These are phyloP conservation scores for Picea engelmannii DNA, from an alignment of 83 land plant genomes.

Conservation along the genomic window DNA sequence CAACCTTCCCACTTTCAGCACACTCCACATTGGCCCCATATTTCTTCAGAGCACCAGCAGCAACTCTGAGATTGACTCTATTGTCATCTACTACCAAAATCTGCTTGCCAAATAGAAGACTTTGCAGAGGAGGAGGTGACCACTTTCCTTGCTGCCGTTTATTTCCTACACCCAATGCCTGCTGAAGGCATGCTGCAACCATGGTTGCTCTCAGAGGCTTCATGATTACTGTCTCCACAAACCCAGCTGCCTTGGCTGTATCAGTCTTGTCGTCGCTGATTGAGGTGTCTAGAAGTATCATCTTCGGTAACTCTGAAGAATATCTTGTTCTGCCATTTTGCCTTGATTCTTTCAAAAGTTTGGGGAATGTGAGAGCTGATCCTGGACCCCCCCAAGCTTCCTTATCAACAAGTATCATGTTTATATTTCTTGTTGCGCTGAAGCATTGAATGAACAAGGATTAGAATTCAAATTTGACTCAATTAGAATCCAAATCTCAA, in stretches of 20 bases:
- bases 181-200: conserved; percentile 61
- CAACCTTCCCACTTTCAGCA: conserved; percentile 75
- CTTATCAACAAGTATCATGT: conserved; percentile 82
- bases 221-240: conserved; percentile 54
- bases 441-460: conserved; percentile 3
- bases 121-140: conserved; percentile 36
- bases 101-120: conserved; percentile 60
- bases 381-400: conserved; percentile 75
- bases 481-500: neutral
- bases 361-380: conserved; percentile 27
- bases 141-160: conserved; percentile 37
- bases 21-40: conserved; percentile 87
- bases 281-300: conserved; percentile 65
- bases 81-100: conserved; percentile 95
- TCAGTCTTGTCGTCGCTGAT: conserved; percentile 23
- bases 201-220: conserved; percentile 82
- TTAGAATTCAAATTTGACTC: neutral
- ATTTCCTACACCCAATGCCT: conserved; percentile 52
- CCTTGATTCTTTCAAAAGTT: conserved; percentile 22
- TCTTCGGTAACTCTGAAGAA: conserved; percentile 37
- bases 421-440: conserved; percentile 23
- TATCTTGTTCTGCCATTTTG: conserved; percentile 4
- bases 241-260: conserved; percentile 40
- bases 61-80: conserved; percentile 78
- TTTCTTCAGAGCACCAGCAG: conserved; percentile 89